Evolutionary conservation across 345 rosid species (phyloP).

Genomic region (Angophora floribunda): DNA sequence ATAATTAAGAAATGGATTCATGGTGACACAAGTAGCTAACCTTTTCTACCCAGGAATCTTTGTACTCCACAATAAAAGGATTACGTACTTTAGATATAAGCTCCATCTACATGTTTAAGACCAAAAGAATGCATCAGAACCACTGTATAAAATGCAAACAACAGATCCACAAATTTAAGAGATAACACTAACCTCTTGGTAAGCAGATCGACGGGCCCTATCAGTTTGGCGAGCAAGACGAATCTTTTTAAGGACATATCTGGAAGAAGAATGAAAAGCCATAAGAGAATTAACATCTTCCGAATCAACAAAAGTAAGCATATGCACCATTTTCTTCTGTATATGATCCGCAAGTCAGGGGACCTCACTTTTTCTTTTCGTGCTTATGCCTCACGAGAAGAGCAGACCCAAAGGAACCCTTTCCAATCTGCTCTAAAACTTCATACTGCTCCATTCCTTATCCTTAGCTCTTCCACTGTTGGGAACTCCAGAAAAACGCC

Average conservation of each 20-base stretch:
- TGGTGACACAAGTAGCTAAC: constrained; percentile 13
- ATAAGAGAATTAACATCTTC: background rate
- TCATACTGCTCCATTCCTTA: constrained; percentile 79
- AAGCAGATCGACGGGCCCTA: constrained; percentile 87
- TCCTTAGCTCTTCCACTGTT: background rate
- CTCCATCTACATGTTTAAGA: constrained; percentile 57
- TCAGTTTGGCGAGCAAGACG: constrained; percentile 97
- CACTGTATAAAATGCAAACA: background rate
- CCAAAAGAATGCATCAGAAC: constrained; percentile 1
- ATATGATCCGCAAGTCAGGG: background rate
- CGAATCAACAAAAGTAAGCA: background rate
- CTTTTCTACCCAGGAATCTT: constrained; percentile 99
- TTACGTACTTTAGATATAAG: constrained; percentile 77
- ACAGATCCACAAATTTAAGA: background rate
- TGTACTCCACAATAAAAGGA: constrained; percentile 93
- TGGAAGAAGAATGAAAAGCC: constrained; percentile 6
- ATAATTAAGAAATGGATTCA: background rate
- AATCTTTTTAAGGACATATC: constrained; percentile 91
- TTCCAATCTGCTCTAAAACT: constrained; percentile 86
- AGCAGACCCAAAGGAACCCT: constrained; percentile 97
- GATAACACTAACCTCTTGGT: constrained; percentile 61
- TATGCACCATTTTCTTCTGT: background rate
- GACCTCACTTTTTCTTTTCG: constrained; percentile 74
- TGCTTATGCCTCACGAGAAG: constrained; percentile 95
- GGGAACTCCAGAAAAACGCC: background rate